These are phyloP conservation scores for Beauveria scarabaeidicola DNA, from an alignment of 2,329 filamentous ascomycete genomes.

Conservation along the genomic window DNA sequence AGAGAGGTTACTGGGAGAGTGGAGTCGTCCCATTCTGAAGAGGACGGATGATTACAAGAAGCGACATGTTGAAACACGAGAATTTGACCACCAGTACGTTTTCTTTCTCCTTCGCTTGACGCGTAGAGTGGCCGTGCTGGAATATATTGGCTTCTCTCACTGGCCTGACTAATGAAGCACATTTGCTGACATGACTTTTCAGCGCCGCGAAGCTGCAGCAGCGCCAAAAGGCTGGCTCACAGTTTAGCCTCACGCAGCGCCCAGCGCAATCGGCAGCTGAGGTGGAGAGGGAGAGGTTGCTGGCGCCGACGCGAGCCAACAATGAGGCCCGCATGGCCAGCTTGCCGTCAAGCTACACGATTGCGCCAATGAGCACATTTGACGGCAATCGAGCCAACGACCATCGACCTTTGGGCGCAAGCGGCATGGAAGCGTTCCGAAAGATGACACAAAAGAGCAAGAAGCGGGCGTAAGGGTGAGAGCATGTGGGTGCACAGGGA, in stretches of 20 bases:
- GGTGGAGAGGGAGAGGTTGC: slow-evolving; percentile 47
- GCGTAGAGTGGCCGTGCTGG: too few relatives aligned
- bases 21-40: slow-evolving; percentile 90
- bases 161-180: too few relatives aligned
- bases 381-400: slow-evolving; percentile 42
- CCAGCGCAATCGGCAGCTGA: slow-evolving; percentile 35
- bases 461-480: slow-evolving; percentile 29
- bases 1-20: slow-evolving; percentile 85
- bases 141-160: too few relatives aligned
- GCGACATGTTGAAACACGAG: slow-evolving; percentile 55
- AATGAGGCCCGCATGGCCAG: slow-evolving; percentile 51
- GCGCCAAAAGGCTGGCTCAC: slow-evolving; percentile 37
- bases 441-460: slow-evolving; percentile 58
- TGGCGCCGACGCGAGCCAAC: slow-evolving; percentile 45
- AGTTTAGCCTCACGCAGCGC: slow-evolving; percentile 43
- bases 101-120: background rate
- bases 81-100: slow-evolving; percentile 55
- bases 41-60: slow-evolving; percentile 93
- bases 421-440: slow-evolving; percentile 55
- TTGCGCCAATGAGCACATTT: slow-evolving; percentile 54
- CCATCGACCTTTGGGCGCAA: slow-evolving; percentile 53
- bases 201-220: slow-evolving; percentile 48
- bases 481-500: too few relatives aligned
- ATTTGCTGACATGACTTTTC: background rate
- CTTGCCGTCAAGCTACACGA: slow-evolving; percentile 48